Conservation (phyloP, 768 basidiomycete genomes). For the Porphyrellus cyaneotinctus region DNA sequence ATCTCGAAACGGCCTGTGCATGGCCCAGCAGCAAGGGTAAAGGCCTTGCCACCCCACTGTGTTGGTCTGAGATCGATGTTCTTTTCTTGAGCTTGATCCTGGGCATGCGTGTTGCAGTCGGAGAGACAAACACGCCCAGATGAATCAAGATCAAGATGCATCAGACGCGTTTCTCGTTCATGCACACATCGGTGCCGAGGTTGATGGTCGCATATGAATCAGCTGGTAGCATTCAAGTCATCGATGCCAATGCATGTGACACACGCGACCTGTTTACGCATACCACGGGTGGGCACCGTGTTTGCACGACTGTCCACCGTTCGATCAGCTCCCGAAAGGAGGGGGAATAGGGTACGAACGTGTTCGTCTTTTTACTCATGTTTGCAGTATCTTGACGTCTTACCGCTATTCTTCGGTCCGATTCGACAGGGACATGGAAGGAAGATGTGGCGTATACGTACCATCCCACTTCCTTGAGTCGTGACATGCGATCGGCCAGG, state of each 20-base stretch:
- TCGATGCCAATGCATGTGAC: no score
- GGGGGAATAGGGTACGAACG: background rate
- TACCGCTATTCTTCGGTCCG: background rate
- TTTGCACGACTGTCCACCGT: background rate
- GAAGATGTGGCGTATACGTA: background rate
- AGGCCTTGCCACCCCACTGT: no score
- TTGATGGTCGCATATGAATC: background rate
- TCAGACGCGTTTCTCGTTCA: no score
- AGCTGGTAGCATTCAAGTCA: background rate
- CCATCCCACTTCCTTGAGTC: background rate
- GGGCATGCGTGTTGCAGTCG: no score
- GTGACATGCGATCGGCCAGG: constrained; percentile 1
- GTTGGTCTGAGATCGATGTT: no score
- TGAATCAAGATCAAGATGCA: no score
- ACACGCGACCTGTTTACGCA: background rate
- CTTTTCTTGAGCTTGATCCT: no score
- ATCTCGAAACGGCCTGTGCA: no score
- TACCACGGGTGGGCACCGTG: no score
- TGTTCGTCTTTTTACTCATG: background rate
- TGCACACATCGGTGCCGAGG: no score
- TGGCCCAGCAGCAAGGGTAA: no score
- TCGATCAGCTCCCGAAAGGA: background rate
- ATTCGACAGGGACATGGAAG: background rate
- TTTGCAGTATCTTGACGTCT: constrained; percentile 2
- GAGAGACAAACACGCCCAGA: no score